These are phyloP conservation scores for Zygosaccharomyces lentus DNA, from an alignment of 805 yeast species.

Conservation along the genomic window DNA sequence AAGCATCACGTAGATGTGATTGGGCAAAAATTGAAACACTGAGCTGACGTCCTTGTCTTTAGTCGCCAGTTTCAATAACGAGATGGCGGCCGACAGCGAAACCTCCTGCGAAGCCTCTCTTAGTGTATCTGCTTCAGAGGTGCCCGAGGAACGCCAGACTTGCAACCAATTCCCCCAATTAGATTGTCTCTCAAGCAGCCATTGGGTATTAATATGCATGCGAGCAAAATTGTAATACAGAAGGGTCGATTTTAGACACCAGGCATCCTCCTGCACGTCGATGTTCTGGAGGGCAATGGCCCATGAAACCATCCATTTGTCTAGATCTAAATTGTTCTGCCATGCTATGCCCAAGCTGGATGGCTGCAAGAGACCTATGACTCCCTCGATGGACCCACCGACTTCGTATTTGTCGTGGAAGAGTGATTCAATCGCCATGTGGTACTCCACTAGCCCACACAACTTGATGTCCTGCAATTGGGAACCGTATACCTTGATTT, in stretches of 20 bases:
- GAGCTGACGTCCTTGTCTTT: conserved; percentile 55
- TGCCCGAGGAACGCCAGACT: conserved; percentile 10
- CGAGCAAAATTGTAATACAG: conserved; percentile 71
- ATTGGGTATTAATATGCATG: conserved; percentile 56
- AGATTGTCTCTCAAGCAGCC: conserved; percentile 16
- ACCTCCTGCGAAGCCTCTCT: conserved; percentile 35
- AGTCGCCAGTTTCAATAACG: conserved; percentile 54
- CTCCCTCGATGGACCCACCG: conserved; percentile 20
- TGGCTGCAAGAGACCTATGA: conserved; percentile 58
- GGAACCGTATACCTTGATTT: conserved; percentile 15
- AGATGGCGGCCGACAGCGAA: conserved; percentile 59
- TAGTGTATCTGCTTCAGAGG: conserved; percentile 4
- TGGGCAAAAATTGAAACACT: conserved; percentile 59
- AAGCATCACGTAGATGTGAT: conserved; percentile 68
- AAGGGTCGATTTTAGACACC: conserved; percentile 68
- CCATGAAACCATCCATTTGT: conserved; percentile 81
- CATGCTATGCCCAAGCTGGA: conserved; percentile 64
- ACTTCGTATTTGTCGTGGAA: conserved; percentile 37
- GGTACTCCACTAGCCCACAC: conserved; percentile 67
- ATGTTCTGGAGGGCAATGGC: conserved; percentile 62
- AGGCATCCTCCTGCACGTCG: conserved; percentile 42
- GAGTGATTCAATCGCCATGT: conserved; percentile 56
- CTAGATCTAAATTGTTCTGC: conserved; percentile 59
- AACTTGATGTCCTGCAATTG: conserved; percentile 49
- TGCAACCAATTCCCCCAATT: conserved; percentile 10